Base-by-base conservation (phyloP, 2,329 filamentous ascomycete species). In the Byssothecium circinans region DNA sequence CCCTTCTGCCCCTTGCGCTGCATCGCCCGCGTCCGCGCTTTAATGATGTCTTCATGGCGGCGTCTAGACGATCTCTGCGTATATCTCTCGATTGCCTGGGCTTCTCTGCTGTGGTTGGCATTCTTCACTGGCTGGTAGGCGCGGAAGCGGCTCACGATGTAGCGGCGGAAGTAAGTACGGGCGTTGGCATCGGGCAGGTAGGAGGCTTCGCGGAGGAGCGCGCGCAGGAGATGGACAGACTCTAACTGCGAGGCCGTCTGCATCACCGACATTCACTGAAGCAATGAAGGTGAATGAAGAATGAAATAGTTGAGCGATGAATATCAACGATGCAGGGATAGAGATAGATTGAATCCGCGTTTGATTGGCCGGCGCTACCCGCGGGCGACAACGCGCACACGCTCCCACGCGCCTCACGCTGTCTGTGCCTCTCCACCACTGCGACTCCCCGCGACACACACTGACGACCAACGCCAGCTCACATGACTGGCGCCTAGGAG, bases 171-270 rank as follows among this genome's bases (percentile, higher is more conserved):
- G 67, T 78, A 81, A 25, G 55, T 44, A 53, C 78, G 75, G 32
- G 81, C 79, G 48, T 74, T 67, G 1, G 78, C 73, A 59, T 85
- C 82, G 22, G 83, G 82, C 32, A 86, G 77, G 57, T 85, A 85
- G 45, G 78, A 76, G 52, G 75, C 76, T 69, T 85, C 79, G 49
- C 83, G 78, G 32, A 85, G 75, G 8, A 83, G 73, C 19, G 77
- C 73, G 40, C 83, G 80, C 53, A 82, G 73, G 37, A 83, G 67
- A 59, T 80, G 76, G 20, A 73, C 57, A 20, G 72, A 57, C 43
- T 57, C 56, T 47, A 55, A 52, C 10, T 44, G 43, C 19, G 58
- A 62, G 18, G 53, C 43, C 43, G 57, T 40, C 43, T 52, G 49
- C 38, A 47, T 43, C 25, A 27, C 25, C 6, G 11, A 27, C 25